These are phyloP conservation scores for Aurantiochytrium sp. DNA, from an alignment of 108 stramenopile species.

Conservation along the genomic window DNA sequence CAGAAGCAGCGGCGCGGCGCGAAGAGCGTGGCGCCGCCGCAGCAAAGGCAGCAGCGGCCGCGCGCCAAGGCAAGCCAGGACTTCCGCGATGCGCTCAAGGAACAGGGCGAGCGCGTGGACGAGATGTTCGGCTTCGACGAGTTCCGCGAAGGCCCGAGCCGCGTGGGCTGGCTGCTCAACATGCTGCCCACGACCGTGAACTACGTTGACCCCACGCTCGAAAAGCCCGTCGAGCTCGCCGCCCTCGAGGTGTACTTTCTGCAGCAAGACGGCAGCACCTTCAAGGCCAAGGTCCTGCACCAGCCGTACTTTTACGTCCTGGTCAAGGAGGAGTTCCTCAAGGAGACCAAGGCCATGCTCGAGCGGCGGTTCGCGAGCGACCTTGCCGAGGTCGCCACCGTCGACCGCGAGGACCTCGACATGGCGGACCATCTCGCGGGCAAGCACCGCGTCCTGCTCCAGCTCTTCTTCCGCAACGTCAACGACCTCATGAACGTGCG, in stretches of 20 bases:
- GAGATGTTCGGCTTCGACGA: not conserved
- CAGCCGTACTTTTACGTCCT: conserved; percentile 90
- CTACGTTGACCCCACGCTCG: conserved; percentile 37
- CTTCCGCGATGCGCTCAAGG: not conserved
- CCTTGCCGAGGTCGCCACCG: conserved; percentile 38
- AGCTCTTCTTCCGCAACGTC: conserved; percentile 62
- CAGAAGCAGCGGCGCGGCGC: not conserved
- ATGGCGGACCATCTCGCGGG: conserved; percentile 64
- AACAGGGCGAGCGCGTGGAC: conserved; percentile 19
- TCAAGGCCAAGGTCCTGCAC: conserved; percentile 80
- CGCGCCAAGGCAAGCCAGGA: not conserved
- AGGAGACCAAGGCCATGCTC: conserved; percentile 24
- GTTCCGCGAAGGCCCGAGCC: not conserved
- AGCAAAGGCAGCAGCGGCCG: not conserved
- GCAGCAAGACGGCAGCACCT: conserved; percentile 63
- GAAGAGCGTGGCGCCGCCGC: not conserved
- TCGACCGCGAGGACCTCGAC: conserved; percentile 63
- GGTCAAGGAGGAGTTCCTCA: not conserved
- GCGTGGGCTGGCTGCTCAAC: conserved; percentile 80
- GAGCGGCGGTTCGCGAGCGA: conserved; percentile 45
- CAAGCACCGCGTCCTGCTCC: conserved; percentile 56
- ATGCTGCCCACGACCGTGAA: conserved; percentile 79
- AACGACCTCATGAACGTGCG: conserved; percentile 67
- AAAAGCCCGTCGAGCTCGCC: conserved; percentile 48
- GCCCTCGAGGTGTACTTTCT: conserved; percentile 87